phyloP scores from a whole-genome alignment of 345 rosid genomes.

The Viola odorata region DNA sequence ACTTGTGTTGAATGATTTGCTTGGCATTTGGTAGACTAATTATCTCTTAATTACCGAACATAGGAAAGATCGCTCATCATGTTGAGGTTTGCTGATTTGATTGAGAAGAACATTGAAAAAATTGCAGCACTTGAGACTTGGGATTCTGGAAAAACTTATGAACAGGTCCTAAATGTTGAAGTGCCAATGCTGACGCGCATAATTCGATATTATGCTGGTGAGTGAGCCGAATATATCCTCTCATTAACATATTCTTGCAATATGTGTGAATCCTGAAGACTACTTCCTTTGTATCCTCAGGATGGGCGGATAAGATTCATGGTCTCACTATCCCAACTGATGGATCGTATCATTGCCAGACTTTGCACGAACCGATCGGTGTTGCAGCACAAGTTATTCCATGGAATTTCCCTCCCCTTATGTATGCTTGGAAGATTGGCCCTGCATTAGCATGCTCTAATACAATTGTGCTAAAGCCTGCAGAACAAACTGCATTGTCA shows the following conservation, averaged over 20 bases:
- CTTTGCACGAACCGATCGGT: conserved; percentile 33
- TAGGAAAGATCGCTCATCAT: conserved; percentile 69
- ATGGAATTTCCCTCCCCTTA: conserved; percentile 33
- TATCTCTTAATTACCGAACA: background rate
- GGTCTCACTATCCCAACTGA: conserved; percentile 26
- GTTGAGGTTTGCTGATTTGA: conserved; percentile 60
- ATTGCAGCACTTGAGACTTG: conserved; percentile 71
- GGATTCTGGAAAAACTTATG: conserved; percentile 79
- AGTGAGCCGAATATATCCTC: background rate
- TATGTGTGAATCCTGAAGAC: background rate
- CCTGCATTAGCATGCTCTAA: conserved; percentile 32
- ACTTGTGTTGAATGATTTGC: background rate
- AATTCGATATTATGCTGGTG: conserved; percentile 74
- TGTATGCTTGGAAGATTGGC: conserved; percentile 28
- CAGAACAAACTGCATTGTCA: conserved; percentile 30
- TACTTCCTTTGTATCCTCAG: conserved; percentile 21
- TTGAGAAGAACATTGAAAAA: conserved; percentile 68
- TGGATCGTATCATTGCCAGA: conserved; percentile 25
- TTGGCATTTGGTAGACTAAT: no score
- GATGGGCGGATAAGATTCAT: conserved; percentile 54
- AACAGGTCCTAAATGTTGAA: conserved; percentile 58
- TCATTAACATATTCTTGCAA: background rate
- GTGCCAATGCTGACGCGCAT: conserved; percentile 54
- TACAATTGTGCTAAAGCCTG: conserved; percentile 30
- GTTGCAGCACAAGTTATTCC: conserved; percentile 32